Conservation (phyloP, 495 filamentous ascomycete genomes). For the Penicillium psychrofluorescens region DNA sequence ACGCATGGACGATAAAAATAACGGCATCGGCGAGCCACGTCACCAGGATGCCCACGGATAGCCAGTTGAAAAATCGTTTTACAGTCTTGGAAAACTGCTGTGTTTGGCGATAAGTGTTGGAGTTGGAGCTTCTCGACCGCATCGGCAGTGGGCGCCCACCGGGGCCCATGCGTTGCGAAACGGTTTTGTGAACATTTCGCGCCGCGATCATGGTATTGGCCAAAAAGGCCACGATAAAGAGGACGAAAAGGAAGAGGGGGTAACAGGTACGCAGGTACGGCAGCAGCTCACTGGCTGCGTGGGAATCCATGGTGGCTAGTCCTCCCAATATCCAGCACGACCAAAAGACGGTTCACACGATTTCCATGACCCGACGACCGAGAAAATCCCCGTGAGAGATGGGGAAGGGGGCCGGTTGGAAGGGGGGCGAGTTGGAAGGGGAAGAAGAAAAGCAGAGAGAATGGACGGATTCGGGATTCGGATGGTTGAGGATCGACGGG, state of each 20-base stretch:
- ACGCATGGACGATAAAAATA: conserved; percentile 70
- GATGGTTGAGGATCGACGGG: too few relatives aligned
- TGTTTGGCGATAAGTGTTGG: conserved; percentile 22
- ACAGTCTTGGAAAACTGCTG: conserved; percentile 50
- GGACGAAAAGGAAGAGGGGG: conserved; percentile 57
- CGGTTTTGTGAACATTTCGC: conserved; percentile 31
- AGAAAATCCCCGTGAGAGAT: neutral
- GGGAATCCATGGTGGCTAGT: conserved; percentile 26
- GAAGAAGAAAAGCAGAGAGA: conserved; percentile 2
- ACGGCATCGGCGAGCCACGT: conserved; percentile 69
- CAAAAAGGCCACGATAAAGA: conserved; percentile 61
- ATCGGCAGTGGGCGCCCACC: conserved; percentile 76
- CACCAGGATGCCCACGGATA: conserved; percentile 57
- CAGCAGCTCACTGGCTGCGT: conserved; percentile 39
- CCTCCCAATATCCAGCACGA: conserved; percentile 16
- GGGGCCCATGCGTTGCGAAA: conserved; percentile 47
- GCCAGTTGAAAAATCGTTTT: conserved; percentile 65
- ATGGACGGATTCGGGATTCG: neutral
- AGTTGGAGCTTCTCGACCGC: conserved; percentile 33
- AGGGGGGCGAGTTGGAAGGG: conserved; percentile 6
- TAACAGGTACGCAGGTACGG: conserved; percentile 51
- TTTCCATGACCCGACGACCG: conserved; percentile 35
- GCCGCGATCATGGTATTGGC: conserved; percentile 52
- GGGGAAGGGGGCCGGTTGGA: conserved; percentile 1
- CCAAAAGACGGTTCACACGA: conserved; percentile 17